Evolutionary conservation across 208 protist genomes (phyloP).

Genomic region (Trypanosoma lewisi): DNA sequence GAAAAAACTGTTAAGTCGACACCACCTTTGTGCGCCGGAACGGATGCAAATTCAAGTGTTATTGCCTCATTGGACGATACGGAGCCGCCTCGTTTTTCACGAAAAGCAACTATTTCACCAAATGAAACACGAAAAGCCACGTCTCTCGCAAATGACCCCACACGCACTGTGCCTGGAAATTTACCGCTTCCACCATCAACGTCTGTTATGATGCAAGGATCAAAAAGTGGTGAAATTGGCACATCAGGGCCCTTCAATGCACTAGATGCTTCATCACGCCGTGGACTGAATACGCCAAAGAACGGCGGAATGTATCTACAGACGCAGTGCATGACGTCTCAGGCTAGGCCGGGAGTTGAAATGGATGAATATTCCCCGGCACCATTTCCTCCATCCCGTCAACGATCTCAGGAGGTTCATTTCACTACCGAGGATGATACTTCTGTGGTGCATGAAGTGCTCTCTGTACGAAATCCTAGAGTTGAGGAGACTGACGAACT

Average conservation of each 20-base stretch:
- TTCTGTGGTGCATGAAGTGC: background rate
- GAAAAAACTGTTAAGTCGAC: background rate
- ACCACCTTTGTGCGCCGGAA: background rate
- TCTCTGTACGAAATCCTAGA: too few relatives aligned
- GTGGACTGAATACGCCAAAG: constrained; percentile 12
- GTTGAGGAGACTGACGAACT: background rate
- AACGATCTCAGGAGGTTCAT: background rate
- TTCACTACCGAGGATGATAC: background rate
- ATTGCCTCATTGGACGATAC: background rate
- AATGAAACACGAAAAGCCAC: background rate
- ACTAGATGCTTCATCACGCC: background rate
- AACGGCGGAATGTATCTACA: constrained; percentile 12
- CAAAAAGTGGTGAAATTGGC: background rate
- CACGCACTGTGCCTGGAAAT: background rate
- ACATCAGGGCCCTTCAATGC: background rate
- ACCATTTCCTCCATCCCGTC: constrained; percentile 10
- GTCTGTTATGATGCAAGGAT: background rate
- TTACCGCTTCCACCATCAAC: background rate
- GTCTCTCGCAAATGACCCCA: background rate
- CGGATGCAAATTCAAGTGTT: background rate
- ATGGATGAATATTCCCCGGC: constrained; percentile 13
- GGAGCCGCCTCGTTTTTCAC: background rate
- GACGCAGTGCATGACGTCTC: background rate
- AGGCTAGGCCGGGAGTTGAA: background rate
- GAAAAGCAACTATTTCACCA: background rate